Evolutionary conservation across 306 rosid species (phyloP).

Genomic region (Prinsepia uniflora): DNA sequence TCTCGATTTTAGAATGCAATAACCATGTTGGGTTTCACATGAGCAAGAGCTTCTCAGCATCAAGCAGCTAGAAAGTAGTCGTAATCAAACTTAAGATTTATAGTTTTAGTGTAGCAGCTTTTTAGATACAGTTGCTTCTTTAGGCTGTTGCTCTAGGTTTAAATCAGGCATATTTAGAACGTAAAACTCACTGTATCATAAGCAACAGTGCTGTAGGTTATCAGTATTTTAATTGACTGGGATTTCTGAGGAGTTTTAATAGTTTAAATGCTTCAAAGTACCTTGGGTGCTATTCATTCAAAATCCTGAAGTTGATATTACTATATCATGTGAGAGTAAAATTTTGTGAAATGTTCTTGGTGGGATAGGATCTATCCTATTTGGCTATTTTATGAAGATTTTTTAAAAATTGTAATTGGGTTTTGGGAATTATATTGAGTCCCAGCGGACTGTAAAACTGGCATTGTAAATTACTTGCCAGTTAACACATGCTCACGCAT

Average conservation of each 20-base stretch:
- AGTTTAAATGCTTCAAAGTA: background rate
- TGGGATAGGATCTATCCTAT: background rate
- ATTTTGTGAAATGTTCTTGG: background rate
- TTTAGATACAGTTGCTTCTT: background rate
- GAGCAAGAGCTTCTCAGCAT: too few relatives aligned
- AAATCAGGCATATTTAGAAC: background rate
- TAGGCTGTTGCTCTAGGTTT: background rate
- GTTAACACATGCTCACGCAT: too few relatives aligned
- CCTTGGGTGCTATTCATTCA: background rate
- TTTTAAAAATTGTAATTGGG: too few relatives aligned
- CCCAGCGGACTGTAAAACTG: too few relatives aligned
- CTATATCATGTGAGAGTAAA: background rate
- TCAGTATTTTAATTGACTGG: background rate
- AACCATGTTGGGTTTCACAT: too few relatives aligned
- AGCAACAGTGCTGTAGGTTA: background rate
- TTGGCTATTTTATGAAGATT: too few relatives aligned
- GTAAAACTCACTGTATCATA: background rate
- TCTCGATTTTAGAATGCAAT: too few relatives aligned
- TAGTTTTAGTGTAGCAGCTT: background rate
- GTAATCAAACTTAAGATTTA: background rate
- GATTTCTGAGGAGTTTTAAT: background rate
- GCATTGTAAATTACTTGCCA: too few relatives aligned
- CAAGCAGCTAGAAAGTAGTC: background rate
- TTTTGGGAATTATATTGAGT: too few relatives aligned
- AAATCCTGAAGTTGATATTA: background rate